A percentile compares a stretch with the other conserved stretches of the same genome.
Evolutionary conservation across 768 basidiomycete species (phyloP).

Genomic region (Hypsizygus marmoreus): DNA sequence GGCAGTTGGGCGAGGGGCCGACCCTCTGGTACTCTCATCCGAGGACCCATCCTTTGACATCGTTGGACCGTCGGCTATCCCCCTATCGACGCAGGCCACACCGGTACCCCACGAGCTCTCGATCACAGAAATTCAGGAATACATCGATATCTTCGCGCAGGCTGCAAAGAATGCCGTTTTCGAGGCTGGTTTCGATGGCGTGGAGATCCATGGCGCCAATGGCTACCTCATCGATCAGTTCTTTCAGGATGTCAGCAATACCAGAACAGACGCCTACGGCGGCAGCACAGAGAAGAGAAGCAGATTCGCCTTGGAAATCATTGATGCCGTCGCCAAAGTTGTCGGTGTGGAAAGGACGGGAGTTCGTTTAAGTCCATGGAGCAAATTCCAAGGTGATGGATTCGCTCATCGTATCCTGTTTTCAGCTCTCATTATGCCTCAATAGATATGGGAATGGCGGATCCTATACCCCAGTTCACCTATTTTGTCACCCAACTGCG

Average conservation of each 20-base stretch:
- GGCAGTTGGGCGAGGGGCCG: slow-evolving; percentile 52
- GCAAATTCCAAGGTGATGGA: slow-evolving; percentile 41
- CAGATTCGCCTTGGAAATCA: slow-evolving; percentile 56
- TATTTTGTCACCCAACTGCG: slow-evolving; percentile 47
- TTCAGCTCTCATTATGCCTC: slow-evolving; percentile 31
- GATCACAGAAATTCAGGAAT: slow-evolving; percentile 49
- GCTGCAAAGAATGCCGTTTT: slow-evolving; percentile 58
- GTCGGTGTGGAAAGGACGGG: slow-evolving; percentile 57
- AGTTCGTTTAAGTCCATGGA: slow-evolving; percentile 63
- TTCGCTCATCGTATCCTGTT: too few relatives aligned
- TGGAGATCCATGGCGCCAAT: slow-evolving; percentile 50
- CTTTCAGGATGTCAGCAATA: slow-evolving; percentile 54
- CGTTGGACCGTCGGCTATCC: slow-evolving; percentile 34
- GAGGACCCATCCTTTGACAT: slow-evolving; percentile 35
- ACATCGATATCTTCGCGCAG: slow-evolving; percentile 48
- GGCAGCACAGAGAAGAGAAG: slow-evolving; percentile 63
- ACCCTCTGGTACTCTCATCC: slow-evolving; percentile 31
- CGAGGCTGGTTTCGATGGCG: slow-evolving; percentile 68
- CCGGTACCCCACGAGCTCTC: slow-evolving; percentile 44
- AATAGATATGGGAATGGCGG: slow-evolving; percentile 51
- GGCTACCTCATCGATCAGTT: slow-evolving; percentile 65
- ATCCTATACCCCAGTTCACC: slow-evolving; percentile 57
- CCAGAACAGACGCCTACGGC: slow-evolving; percentile 66
- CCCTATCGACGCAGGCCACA: slow-evolving; percentile 15
- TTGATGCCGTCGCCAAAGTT: slow-evolving; percentile 49